phyloP scores from a whole-genome alignment of 2,329 filamentous ascomycete species.

The Botrytis sinoallii region DNA sequence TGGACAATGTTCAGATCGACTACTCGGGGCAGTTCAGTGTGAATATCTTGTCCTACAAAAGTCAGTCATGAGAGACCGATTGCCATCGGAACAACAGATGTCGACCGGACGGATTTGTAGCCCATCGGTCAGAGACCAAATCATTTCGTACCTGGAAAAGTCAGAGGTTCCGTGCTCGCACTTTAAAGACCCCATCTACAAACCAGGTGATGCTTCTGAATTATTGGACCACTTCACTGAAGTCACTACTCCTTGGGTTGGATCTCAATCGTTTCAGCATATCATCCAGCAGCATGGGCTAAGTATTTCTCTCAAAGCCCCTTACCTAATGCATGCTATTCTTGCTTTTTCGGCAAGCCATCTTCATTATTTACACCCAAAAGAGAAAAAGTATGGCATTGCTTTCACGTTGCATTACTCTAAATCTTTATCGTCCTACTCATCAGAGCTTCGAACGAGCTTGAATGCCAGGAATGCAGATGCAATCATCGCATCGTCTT shows the following conservation, averaged over 20 bases:
- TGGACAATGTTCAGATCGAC: slow-evolving; percentile 1
- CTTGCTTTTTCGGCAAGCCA: slow-evolving; percentile 22
- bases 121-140: not conserved
- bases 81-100: not conserved
- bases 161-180: not conserved
- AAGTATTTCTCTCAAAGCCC: not conserved
- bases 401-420: slow-evolving; percentile 11
- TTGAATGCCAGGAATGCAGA: slow-evolving; percentile 8
- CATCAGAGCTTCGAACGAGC: not conserved
- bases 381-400: slow-evolving; percentile 10
- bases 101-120: not conserved
- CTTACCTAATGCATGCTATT: slow-evolving; percentile 21
- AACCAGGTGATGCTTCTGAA: not conserved
- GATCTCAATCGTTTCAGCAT: slow-evolving; percentile 3
- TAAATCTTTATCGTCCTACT: slow-evolving; percentile 6
- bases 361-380: slow-evolving; percentile 9
- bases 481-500: slow-evolving; percentile 4
- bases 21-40: not conserved
- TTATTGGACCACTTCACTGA: not conserved
- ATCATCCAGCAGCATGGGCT: slow-evolving; percentile 18
- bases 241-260: not conserved
- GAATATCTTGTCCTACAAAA: not conserved
- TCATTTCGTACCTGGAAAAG: slow-evolving; percentile 6
- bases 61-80: not conserved
- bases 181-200: not conserved